Conservation (phyloP, 108 stramenopile genomes). For the Parmales sp. region DNA sequence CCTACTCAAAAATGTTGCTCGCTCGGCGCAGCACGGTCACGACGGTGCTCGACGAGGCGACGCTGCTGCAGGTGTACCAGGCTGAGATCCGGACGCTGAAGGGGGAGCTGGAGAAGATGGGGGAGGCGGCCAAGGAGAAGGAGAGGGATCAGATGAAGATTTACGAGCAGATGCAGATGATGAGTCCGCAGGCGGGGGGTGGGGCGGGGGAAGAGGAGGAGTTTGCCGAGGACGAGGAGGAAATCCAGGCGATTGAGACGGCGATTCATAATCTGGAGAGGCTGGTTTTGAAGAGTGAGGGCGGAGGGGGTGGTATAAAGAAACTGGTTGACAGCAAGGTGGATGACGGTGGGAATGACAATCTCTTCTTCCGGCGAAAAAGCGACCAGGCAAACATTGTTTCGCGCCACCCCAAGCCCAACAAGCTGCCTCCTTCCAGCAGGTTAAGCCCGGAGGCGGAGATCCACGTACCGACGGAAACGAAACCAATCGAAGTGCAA, state of each 20-base stretch:
- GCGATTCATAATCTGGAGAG: conserved; percentile 70
- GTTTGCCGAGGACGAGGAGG: neutral
- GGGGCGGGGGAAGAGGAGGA: conserved; percentile 9
- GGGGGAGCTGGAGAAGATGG: conserved; percentile 55
- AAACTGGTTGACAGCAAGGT: too few species aligned
- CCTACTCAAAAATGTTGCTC: too few species aligned
- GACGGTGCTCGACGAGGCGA: conserved; percentile 56
- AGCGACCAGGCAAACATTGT: too few species aligned
- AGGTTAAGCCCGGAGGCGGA: too few species aligned
- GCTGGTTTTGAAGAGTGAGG: conserved; percentile 54
- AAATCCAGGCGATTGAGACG: conserved; percentile 45
- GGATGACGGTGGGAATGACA: too few species aligned
- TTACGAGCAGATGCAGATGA: neutral
- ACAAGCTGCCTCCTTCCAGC: too few species aligned
- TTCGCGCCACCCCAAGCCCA: too few species aligned
- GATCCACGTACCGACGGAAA: too few species aligned
- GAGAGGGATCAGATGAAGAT: conserved; percentile 32
- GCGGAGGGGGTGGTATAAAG: neutral
- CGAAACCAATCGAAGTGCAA: too few species aligned
- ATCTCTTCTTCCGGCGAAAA: too few species aligned
- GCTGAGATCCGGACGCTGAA: conserved; percentile 74
- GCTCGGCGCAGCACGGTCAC: too few species aligned
- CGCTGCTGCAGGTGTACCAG: conserved; percentile 59
- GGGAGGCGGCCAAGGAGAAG: conserved; percentile 31
- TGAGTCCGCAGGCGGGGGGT: conserved; percentile 12